These are phyloP conservation scores for Helicocarpus griseus DNA, from an alignment of 2,329 filamentous ascomycete species.

Conservation along the genomic window DNA sequence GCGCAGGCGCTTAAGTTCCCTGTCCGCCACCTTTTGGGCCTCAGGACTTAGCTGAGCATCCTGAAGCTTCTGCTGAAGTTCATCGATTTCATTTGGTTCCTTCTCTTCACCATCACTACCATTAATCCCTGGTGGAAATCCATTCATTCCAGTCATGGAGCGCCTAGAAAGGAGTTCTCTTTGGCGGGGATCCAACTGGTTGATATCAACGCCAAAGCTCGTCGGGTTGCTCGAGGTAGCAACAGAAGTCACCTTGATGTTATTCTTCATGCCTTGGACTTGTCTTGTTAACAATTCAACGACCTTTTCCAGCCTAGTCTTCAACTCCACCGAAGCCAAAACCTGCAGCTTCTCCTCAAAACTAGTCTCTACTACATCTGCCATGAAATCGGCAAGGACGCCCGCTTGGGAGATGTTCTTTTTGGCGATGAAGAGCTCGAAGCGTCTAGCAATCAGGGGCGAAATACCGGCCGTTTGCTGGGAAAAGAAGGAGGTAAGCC, in stretches of 20 bases:
- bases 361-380: slow-evolving; percentile 75
- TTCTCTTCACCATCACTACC: slow-evolving; percentile 57
- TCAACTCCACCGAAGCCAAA: slow-evolving; percentile 68
- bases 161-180: slow-evolving; percentile 34
- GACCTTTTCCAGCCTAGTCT: slow-evolving; percentile 68
- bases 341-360: slow-evolving; percentile 88
- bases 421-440: slow-evolving; percentile 78
- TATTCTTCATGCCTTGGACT: slow-evolving; percentile 73
- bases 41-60: slow-evolving; percentile 73
- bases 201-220: slow-evolving; percentile 48
- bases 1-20: slow-evolving; percentile 75
- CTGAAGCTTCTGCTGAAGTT: slow-evolving; percentile 79
- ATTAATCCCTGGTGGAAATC: slow-evolving; percentile 21
- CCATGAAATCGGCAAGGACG: slow-evolving; percentile 88
- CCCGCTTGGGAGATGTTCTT: slow-evolving; percentile 78
- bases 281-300: slow-evolving; percentile 77
- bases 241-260: slow-evolving; percentile 73
- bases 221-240: slow-evolving; percentile 56
- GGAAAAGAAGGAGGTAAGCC: slow-evolving; percentile 75
- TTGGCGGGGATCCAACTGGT: slow-evolving; percentile 39
- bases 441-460: slow-evolving; percentile 71
- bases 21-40: slow-evolving; percentile 79
- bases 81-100: slow-evolving; percentile 80
- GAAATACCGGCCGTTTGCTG: slow-evolving; percentile 61
- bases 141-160: slow-evolving; percentile 35